These are phyloP conservation scores for Trichocomaceae sp. DNA, from an alignment of 2,329 filamentous ascomycete species.

Conservation along the genomic window DNA sequence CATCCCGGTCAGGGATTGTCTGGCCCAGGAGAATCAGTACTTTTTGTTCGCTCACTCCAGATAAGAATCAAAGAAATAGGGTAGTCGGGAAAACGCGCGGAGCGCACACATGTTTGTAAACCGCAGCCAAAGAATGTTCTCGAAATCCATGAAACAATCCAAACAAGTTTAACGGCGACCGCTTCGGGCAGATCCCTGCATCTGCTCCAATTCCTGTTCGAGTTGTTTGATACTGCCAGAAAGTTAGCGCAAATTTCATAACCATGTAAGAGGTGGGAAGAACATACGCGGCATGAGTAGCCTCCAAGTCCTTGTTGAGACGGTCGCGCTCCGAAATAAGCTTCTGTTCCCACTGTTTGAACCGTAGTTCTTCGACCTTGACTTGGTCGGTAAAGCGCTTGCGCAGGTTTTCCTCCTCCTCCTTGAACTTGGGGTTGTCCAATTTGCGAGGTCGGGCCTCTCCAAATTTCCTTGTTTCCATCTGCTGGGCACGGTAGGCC, in stretches of 20 bases:
- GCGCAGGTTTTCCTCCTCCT: slow-evolving; percentile 95
- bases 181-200: slow-evolving; percentile 89
- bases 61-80: slow-evolving; percentile 28
- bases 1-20: slow-evolving; percentile 11
- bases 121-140: slow-evolving; percentile 6
- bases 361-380: slow-evolving; percentile 99
- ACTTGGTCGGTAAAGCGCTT: slow-evolving; percentile 99
- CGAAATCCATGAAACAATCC: slow-evolving; percentile 8
- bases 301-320: slow-evolving; percentile 98
- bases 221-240: slow-evolving; percentile 43
- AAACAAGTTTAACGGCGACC: slow-evolving; percentile 68
- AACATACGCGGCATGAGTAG: slow-evolving; percentile 73
- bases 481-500: slow-evolving; percentile 96
- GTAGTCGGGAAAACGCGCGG: slow-evolving; percentile 28
- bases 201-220: slow-evolving; percentile 83
- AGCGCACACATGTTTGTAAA: slow-evolving; percentile 13
- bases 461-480: slow-evolving; percentile 99
- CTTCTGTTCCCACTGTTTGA: slow-evolving; percentile 99
- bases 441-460: slow-evolving; percentile 95
- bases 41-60: slow-evolving; percentile 24
- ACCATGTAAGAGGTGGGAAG: neutral
- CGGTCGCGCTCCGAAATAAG: slow-evolving; percentile 97
- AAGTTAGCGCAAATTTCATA: slow-evolving; percentile 22
- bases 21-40: slow-evolving; percentile 16
- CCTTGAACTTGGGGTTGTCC: slow-evolving; percentile 99